Evolutionary conservation across 441 rosid genomes (phyloP).

Genomic region (Populus trichocarpa): DNA sequence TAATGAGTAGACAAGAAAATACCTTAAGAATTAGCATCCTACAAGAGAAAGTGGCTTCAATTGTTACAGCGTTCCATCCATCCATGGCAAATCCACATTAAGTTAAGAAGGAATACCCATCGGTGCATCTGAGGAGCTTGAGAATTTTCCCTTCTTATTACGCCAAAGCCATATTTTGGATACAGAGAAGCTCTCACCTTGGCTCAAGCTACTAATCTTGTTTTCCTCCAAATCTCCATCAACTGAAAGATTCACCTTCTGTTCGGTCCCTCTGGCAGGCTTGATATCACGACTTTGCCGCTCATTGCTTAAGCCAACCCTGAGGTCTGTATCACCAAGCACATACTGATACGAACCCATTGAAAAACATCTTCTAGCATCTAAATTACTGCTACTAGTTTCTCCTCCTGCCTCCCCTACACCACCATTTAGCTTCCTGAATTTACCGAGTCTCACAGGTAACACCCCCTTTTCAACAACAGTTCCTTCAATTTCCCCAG

Average conservation of each 20-base stretch:
- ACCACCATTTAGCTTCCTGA: constrained; percentile 36
- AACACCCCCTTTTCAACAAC: constrained; percentile 40
- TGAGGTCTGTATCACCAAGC: constrained; percentile 60
- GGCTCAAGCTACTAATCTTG: constrained; percentile 48
- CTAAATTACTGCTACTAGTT: constrained; percentile 44
- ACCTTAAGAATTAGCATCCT: not conserved
- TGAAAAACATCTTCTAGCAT: constrained; percentile 71
- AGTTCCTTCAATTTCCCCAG: constrained; percentile 44
- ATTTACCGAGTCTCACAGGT: constrained; percentile 65
- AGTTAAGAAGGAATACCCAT: constrained; percentile 37
- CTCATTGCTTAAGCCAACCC: constrained; percentile 49
- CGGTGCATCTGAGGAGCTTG: constrained; percentile 36
- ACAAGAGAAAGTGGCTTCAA: constrained; percentile 27
- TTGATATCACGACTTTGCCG: constrained; percentile 17
- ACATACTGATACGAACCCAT: constrained; percentile 79
- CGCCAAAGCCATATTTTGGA: constrained; percentile 99
- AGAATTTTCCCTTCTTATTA: constrained; percentile 66
- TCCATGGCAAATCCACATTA: constrained; percentile 44
- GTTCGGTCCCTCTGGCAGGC: constrained; percentile 29
- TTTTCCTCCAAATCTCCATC: constrained; percentile 48
- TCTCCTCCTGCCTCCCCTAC: constrained; percentile 37
- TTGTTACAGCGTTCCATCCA: constrained; percentile 36
- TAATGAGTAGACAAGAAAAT: constrained; percentile 12
- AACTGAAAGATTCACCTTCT: constrained; percentile 30
- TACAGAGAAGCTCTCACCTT: constrained; percentile 86